phyloP scores from a whole-genome alignment of 2,329 filamentous ascomycete species.

The Ophiosphaerella narmari region DNA sequence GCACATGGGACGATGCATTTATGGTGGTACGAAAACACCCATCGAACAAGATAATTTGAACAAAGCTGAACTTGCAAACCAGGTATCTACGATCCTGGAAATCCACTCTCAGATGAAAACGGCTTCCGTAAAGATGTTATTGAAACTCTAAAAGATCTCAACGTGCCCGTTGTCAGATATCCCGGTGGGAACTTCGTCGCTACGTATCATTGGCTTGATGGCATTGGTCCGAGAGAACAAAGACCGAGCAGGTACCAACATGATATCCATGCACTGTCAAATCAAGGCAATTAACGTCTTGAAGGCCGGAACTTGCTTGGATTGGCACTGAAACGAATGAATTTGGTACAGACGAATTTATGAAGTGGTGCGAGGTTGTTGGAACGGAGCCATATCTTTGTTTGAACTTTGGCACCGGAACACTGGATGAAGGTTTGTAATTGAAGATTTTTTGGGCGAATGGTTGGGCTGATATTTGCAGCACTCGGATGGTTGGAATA shows the following conservation, averaged over 20 bases:
- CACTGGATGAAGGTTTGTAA: slow-evolving; percentile 56
- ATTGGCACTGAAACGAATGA: slow-evolving; percentile 75
- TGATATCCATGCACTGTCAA: not conserved
- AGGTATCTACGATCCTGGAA: slow-evolving; percentile 80
- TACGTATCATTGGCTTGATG: slow-evolving; percentile 85
- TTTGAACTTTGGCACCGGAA: slow-evolving; percentile 78
- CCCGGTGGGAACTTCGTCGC: slow-evolving; percentile 85
- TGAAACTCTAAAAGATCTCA: slow-evolving; percentile 71
- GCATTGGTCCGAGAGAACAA: slow-evolving; percentile 72
- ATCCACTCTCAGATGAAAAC: slow-evolving; percentile 71
- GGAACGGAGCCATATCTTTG: slow-evolving; percentile 79
- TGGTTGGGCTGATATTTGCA: slow-evolving; percentile 30
- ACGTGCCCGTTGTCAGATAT: slow-evolving; percentile 77
- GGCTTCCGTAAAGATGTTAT: slow-evolving; percentile 83
- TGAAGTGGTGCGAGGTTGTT: slow-evolving; percentile 76
- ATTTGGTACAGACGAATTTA: slow-evolving; percentile 86
- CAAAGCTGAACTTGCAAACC: not conserved
- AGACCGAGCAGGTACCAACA: slow-evolving; percentile 60
- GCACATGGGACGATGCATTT: slow-evolving; percentile 89
- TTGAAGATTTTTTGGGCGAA: too few species aligned
- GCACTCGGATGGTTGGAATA: slow-evolving; percentile 82
- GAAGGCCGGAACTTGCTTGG: slow-evolving; percentile 77
- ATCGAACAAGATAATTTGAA: not conserved
- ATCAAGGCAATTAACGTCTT: not conserved
- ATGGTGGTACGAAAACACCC: slow-evolving; percentile 54